phyloP scores from a whole-genome alignment of 345 rosid species.

The Pistacia vera region DNA sequence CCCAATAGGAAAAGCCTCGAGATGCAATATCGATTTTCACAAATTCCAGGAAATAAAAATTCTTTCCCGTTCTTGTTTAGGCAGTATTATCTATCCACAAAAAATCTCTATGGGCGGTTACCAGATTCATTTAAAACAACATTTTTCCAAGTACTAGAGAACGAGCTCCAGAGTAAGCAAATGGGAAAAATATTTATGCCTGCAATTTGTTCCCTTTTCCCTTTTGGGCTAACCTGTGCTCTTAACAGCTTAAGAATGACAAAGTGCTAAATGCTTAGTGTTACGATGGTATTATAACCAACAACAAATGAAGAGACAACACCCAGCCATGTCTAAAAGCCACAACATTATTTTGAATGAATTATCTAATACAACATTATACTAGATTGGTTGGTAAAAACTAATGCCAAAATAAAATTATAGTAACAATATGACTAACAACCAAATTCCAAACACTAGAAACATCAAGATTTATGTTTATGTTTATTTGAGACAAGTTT shows the following conservation, averaged over 20 bases:
- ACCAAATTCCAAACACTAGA: neutral
- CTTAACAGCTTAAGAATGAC: neutral
- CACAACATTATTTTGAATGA: neutral
- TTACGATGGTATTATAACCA: too few species aligned
- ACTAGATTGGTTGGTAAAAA: neutral
- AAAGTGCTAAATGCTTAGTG: neutral
- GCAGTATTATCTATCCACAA: neutral
- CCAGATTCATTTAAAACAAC: neutral
- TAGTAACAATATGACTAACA: neutral
- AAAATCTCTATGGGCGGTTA: neutral
- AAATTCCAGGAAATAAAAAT: neutral
- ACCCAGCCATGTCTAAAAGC: neutral
- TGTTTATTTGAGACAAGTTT: too few species aligned
- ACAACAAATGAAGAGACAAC: too few species aligned
- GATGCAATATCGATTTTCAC: neutral
- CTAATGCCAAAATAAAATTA: neutral
- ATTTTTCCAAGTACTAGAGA: slow-evolving; percentile 1
- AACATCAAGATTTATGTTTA: neutral
- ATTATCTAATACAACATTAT: neutral
- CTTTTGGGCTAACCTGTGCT: neutral
- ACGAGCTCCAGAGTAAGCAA: neutral
- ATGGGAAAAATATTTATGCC: neutral
- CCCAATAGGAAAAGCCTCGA: neutral
- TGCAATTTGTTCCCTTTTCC: neutral
- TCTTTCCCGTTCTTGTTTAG: neutral